Evolutionary conservation across 345 rosid genomes (phyloP).

Genomic region (Gossypium turneri): DNA sequence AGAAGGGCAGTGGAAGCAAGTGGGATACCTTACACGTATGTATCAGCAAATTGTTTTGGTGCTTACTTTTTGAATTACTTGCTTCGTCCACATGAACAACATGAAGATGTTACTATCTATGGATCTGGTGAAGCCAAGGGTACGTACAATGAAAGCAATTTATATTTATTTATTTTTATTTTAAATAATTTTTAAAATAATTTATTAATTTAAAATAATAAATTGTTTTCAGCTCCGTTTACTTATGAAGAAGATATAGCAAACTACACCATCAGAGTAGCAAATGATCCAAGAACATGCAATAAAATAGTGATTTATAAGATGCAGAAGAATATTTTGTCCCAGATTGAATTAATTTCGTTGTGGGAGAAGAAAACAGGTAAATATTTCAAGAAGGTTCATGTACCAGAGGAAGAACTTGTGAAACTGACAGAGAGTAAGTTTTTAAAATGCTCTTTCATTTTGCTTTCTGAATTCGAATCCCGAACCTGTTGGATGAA

Average conservation of each 20-base stretch:
- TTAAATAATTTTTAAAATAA: not conserved
- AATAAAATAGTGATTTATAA: conserved; percentile 25
- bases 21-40: conserved; percentile 38
- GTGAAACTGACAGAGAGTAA: conserved; percentile 35
- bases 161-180: no score
- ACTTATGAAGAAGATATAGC: conserved; percentile 41
- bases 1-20: conserved; percentile 41
- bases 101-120: conserved; percentile 16
- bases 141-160: not conserved
- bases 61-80: conserved; percentile 31
- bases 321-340: conserved; percentile 19
- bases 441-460: not conserved
- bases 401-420: conserved; percentile 22
- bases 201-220: not conserved
- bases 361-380: conserved; percentile 43
- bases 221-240: conserved; percentile 26
- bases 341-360: conserved; percentile 32
- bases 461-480: not conserved
- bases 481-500: not conserved
- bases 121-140: conserved; percentile 42
- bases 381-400: conserved; percentile 21
- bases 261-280: conserved; percentile 33
- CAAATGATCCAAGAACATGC: conserved; percentile 28
- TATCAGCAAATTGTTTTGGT: conserved; percentile 31
- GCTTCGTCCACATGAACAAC: conserved; percentile 17